Evolutionary conservation across 2,329 filamentous ascomycete species (phyloP).

Genomic region (Penicillium sumatraense): DNA sequence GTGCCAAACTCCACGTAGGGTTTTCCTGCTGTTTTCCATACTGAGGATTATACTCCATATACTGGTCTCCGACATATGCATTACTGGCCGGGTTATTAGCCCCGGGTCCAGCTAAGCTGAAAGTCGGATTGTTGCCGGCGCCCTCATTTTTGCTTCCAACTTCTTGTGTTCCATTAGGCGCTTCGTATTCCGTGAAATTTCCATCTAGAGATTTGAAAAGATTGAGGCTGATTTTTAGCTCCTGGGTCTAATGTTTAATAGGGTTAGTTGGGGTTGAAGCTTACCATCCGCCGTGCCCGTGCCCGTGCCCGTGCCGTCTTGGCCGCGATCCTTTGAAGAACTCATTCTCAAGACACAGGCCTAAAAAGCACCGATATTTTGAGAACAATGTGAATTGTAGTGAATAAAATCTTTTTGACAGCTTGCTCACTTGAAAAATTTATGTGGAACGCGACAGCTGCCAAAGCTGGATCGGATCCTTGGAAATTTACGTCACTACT

Average conservation of each 20-base stretch:
- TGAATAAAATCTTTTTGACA: no score
- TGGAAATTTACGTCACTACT: slow-evolving; percentile 11
- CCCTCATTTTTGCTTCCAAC: slow-evolving; percentile 14
- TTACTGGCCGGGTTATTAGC: slow-evolving; percentile 14
- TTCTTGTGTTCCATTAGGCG: slow-evolving; percentile 13
- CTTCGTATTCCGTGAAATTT: slow-evolving; percentile 3
- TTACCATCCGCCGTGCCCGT: neutral
- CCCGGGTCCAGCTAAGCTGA: slow-evolving; percentile 16
- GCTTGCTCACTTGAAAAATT: neutral
- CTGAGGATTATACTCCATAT: slow-evolving; percentile 45
- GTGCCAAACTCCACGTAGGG: slow-evolving; percentile 57
- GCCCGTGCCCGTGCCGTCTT: neutral
- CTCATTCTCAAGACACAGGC: neutral
- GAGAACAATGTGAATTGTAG: no score
- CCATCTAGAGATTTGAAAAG: neutral
- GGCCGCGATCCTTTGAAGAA: neutral
- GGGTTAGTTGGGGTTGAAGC: neutral
- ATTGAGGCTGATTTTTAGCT: neutral
- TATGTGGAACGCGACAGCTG: slow-evolving; percentile 5
- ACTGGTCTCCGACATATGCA: neutral
- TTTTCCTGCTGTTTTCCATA: slow-evolving; percentile 53
- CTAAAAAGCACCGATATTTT: no score
- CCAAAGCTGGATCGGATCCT: slow-evolving; percentile 1
- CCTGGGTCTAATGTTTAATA: neutral
- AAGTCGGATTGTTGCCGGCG: slow-evolving; percentile 14